Percentiles rank a stretch among this genome's conserved stretches.
Conservation (phyloP, 345 rosid genomes). For the Lumnitzera littorea region DNA sequence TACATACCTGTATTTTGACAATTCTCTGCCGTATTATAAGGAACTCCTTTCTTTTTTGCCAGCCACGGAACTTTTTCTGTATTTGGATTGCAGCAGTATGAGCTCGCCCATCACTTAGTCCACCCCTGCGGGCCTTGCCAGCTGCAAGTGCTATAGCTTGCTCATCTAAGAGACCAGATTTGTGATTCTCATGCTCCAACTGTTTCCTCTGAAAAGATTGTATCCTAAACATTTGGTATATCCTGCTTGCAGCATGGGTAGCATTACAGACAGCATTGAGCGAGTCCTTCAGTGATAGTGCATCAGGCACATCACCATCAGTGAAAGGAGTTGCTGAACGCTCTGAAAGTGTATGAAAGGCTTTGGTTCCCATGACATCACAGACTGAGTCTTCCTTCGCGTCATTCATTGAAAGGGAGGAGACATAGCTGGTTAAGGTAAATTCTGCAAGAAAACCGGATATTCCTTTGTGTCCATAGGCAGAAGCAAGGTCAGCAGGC, state of each 20-base stretch:
- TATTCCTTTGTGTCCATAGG: constrained; percentile 82
- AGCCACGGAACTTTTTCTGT: constrained; percentile 87
- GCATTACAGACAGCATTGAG: constrained; percentile 82
- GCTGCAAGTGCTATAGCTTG: constrained; percentile 49
- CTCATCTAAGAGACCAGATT: constrained; percentile 35
- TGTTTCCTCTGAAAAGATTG: constrained; percentile 80
- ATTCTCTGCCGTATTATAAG: constrained; percentile 70
- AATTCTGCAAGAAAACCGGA: constrained; percentile 94
- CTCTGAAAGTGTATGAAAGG: constrained; percentile 59
- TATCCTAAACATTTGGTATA: constrained; percentile 75
- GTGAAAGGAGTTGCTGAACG: constrained; percentile 51
- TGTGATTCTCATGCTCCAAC: constrained; percentile 37
- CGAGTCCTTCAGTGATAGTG: constrained; percentile 72
- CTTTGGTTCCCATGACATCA: constrained; percentile 30
- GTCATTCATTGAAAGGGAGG: constrained; percentile 52
- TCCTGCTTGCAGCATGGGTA: constrained; percentile 87
- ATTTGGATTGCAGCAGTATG: constrained; percentile 75
- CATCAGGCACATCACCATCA: constrained; percentile 48
- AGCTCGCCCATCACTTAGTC: constrained; percentile 32
- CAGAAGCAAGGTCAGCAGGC: constrained; percentile 89
- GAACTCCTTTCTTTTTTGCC: constrained; percentile 84
- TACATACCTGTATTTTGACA: constrained; percentile 77
- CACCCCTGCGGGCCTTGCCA: constrained; percentile 32
- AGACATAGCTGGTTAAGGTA: constrained; percentile 60
- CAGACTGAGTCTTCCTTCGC: constrained; percentile 30